Evolutionary conservation across 1,284 basidiomycete species (phyloP), one percentile per base, ranked within the genome.

Genomic region (Coriolopsis trogii): DNA sequence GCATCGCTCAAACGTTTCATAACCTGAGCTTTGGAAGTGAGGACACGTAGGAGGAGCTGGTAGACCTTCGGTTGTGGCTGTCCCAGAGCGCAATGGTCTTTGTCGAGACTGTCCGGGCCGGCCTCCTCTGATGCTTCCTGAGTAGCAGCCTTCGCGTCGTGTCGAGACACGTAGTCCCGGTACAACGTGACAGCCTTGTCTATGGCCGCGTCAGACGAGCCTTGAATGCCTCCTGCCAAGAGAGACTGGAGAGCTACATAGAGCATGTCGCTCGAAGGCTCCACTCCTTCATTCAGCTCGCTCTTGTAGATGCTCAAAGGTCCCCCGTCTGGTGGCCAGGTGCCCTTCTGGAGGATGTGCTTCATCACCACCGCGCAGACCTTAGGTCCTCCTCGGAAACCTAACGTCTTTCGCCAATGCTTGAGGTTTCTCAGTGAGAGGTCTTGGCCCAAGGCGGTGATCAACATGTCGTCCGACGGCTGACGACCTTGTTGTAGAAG

Each of bases 311-410:
- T 67, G 2, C 66, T 62, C 18, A 81, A 56, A 3, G 78, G n/a
- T n/a, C n/a, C 30, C 18, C 10, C n/a, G 6, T 37, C 18, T 16
- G 36, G n/a, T 13, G 21, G n/a, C 63, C 2, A 51, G 21, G 16
- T n/a, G 71, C 43, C 43, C 8, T 41, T 43, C 5, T 15, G 24
- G 15, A 47, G 26, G 69, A 44, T 13, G 3, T 41, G 36, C 3
- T 44, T 40, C 48, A 89, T 73, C 24, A 87, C 63, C 46, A 76
- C 66, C 5, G 77, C 73, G 75, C 82, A 87, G 26, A 79, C 76
- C 9, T 67, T 51, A 0, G 71, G 64, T 9, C 69, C 68, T 9
- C 77, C 74, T 37, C 65, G 63, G 41, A 81, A 49, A 16, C 61
- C 64, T 10, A 84, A 65, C n/a, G 67, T 67, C 21, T 69, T 55